Evolutionary conservation across 1,139 yeast genomes (phyloP), one percentile per base, ranked within the genome.

Genomic region (Diutina ranongensis): DNA sequence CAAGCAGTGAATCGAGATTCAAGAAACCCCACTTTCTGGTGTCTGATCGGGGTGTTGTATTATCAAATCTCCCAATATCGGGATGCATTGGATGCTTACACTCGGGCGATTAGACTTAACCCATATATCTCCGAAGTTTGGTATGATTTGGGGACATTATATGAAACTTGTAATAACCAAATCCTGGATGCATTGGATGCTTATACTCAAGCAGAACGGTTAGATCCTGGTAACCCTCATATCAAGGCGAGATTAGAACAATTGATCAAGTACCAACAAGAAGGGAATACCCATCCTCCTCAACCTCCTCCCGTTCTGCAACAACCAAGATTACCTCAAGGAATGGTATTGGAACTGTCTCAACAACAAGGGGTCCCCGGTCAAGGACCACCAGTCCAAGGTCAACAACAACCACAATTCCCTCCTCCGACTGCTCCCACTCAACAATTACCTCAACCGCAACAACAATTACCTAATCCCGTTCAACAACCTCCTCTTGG

Each of bases 11-110:
- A 92, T 63, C 77, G 97, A 50, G 98, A 92, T 62, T 83, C 94
- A 31, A 76, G 97, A 59, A 92, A 92, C 62, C 97, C 98, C 48
- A 92, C 97, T 1, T 92, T 92, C 68, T 92, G 98, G 98, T 92
- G 98, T 63, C 87, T 96, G 28, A 92, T 92, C 59, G 98, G 98
- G 61, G 97, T 92, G 10, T 72, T 92, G 50, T 92, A 92, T 67
- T 92, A 89, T 63, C 97, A 92, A 64, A 89, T 92, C 50, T 80
- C 94, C 48, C 98, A 92, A 65, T 92, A 86, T 66, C 76, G 96
- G 48, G 98, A 92, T 61, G 98, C 98, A 4, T 72, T 92, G 53
- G 98, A 92, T 61, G 98, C 98, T 15, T 92, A 92, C 65, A 88
- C 97, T 7, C 73, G 98, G 49, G 98, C 98, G 13, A 92, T 92